These are phyloP conservation scores for Davidsoniella neocaledoniae DNA, from an alignment of 2,329 filamentous ascomycete genomes.

Conservation along the genomic window DNA sequence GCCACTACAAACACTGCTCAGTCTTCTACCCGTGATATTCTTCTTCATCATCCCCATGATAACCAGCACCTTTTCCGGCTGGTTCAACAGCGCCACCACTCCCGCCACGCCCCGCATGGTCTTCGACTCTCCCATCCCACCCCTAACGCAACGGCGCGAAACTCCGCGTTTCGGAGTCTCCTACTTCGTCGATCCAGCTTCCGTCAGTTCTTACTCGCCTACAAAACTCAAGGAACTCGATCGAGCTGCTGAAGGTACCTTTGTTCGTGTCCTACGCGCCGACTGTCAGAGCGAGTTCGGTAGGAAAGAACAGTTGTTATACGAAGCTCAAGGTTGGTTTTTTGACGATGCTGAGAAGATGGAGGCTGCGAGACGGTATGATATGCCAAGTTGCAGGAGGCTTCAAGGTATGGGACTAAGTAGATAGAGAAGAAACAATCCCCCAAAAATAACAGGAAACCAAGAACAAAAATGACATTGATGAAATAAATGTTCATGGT, in stretches of 20 bases:
- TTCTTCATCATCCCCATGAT: conserved; percentile 77
- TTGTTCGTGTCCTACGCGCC: conserved; percentile 47
- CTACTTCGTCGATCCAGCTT: conserved; percentile 71
- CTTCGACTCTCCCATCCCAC: conserved; percentile 54
- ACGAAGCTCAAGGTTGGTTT: conserved; percentile 79
- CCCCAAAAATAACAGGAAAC: background rate
- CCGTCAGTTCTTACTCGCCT: conserved; percentile 52
- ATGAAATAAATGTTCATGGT: background rate
- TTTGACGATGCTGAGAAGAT: conserved; percentile 66
- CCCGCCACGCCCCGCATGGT: conserved; percentile 46
- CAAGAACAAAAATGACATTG: background rate
- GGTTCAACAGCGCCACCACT: conserved; percentile 27
- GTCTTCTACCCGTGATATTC: conserved; percentile 73
- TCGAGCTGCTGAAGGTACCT: conserved; percentile 55
- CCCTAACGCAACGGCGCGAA: conserved; percentile 56
- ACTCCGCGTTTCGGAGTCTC: conserved; percentile 56
- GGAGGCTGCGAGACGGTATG: conserved; percentile 43
- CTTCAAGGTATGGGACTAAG: conserved; percentile 27
- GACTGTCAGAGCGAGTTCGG: conserved; percentile 61
- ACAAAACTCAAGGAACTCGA: conserved; percentile 62
- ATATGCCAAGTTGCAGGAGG: conserved; percentile 36
- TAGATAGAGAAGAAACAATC: conserved; percentile 11
- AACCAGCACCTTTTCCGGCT: conserved; percentile 56
- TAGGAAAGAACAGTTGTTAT: conserved; percentile 46
- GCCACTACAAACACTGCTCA: conserved; percentile 44